These are phyloP conservation scores for Graphilbum fragrans DNA, from an alignment of 2,329 filamentous ascomycete genomes.

Conservation along the genomic window DNA sequence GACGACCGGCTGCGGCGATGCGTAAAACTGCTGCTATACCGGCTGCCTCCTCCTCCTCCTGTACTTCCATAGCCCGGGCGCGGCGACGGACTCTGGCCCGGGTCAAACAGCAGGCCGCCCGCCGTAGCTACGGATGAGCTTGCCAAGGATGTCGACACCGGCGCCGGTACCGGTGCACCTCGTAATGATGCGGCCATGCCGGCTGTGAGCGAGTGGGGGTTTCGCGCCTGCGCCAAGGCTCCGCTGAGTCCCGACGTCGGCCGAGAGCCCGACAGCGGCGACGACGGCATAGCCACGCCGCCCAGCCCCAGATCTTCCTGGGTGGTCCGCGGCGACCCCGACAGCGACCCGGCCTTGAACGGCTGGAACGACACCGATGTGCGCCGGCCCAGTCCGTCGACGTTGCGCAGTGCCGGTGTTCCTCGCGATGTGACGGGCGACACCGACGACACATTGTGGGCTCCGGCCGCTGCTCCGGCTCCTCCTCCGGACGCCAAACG, in stretches of 20 bases:
- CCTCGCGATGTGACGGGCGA: conserved; percentile 9
- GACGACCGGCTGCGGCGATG: conserved; percentile 71
- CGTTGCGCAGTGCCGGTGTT: conserved; percentile 26
- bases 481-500: not conserved
- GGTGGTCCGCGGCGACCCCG: conserved; percentile 58
- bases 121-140: conserved; percentile 3
- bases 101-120: conserved; percentile 20
- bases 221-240: conserved; percentile 46
- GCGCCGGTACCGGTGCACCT: conserved; percentile 40
- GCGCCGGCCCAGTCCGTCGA: conserved; percentile 51
- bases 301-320: conserved; percentile 35
- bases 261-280: conserved; percentile 34
- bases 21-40: conserved; percentile 90
- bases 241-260: conserved; percentile 32
- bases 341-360: conserved; percentile 93
- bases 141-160: conserved; percentile 23
- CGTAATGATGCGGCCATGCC: conserved; percentile 65
- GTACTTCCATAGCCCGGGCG: conserved; percentile 53
- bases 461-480: not conserved
- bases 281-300: conserved; percentile 33
- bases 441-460: not conserved
- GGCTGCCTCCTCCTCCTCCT: conserved; percentile 41
- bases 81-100: conserved; percentile 60
- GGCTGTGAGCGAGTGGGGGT: conserved; percentile 60
- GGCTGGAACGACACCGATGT: conserved; percentile 86